Base-by-base conservation (phyloP, 371 early-diverging fungal species). In the Zychaea mexicana region DNA sequence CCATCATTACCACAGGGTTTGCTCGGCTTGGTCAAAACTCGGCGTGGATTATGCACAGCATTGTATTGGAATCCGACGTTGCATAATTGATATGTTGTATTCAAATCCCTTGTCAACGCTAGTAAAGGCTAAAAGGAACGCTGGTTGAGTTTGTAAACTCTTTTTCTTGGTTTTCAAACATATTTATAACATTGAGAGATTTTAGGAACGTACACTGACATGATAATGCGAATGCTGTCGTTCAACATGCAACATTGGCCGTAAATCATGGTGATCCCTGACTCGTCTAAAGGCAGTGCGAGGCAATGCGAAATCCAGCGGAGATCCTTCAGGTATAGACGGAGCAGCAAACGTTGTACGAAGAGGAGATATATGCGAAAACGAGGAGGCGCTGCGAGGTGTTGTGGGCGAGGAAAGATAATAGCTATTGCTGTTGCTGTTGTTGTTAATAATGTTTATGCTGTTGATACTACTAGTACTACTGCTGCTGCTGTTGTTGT, bases 21-120 rank as follows among this genome's bases (percentile, higher is more conserved):
- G 21, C 90, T 89, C 0, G 97, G 97, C 61, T 96, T 93, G 2
- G 98, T 97, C 53, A 97, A 74, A 12, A 94, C 95, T 36, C 98
- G 83, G 15, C 95, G 88, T 22, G 97, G 97, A 62, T 95, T 93
- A 52, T 83, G 82, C 2, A 85, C 76, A 38, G 85, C 76, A 54
- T 85, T 84, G 72, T 95, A 97, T 31, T 72, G 71, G 72, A 93
- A 96, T 10, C 86, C 81, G 15, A 88, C 83, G 68, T 94, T 93
- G 52, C 70, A 70, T 24, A 24, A n/a, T 39, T 70, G 70, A 46
- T 73, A 73, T 2, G 70, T 65, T 8, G 38, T 22, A 47, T 61
- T 73, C 39, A 73, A 42, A n/a, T 64, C 36, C 12, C 59, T 60
- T 10, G 74, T 73, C 26, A 73, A 28, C 17, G 68, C 60, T 46